Evolutionary conservation across 106 monocot species (phyloP).

Genomic region (Narthecium ossifragum): DNA sequence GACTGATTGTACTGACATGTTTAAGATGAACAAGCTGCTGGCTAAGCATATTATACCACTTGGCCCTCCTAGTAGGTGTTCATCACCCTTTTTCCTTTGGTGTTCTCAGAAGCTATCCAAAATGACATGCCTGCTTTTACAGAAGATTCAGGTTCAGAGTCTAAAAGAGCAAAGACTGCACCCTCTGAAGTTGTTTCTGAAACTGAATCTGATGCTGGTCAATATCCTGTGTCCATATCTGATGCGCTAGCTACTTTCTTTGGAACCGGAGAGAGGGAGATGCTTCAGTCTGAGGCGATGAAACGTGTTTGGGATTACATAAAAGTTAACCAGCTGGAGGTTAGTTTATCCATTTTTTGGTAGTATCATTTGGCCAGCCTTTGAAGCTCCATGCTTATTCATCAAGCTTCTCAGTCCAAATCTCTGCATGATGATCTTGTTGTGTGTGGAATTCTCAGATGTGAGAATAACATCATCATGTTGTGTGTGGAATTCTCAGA

Average conservation of each 20-base stretch:
- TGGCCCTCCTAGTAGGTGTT: slow-evolving; percentile 44
- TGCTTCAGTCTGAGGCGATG: slow-evolving; percentile 69
- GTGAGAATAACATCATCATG: too few species aligned
- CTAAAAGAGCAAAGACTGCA: slow-evolving; percentile 49
- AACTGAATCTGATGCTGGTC: slow-evolving; percentile 20
- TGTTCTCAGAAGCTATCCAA: too few species aligned
- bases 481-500: too few species aligned
- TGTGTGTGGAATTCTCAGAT: too few species aligned
- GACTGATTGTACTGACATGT: slow-evolving; percentile 96
- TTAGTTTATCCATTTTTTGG: slow-evolving; percentile 17
- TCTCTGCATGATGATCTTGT: too few species aligned
- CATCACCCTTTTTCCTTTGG: too few species aligned
- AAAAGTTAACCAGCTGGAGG: slow-evolving; percentile 72
- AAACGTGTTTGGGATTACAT: slow-evolving; percentile 83
- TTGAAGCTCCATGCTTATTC: too few species aligned
- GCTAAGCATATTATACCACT: slow-evolving; percentile 82
- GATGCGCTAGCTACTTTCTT: slow-evolving; percentile 71
- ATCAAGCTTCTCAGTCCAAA: too few species aligned
- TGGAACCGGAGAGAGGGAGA: slow-evolving; percentile 64
- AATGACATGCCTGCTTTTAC: too few species aligned
- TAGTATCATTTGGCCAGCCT: neutral
- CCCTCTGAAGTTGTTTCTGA: slow-evolving; percentile 34
- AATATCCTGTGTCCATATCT: slow-evolving; percentile 47
- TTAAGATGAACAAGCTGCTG: slow-evolving; percentile 93
- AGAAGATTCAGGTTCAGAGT: slow-evolving; percentile 48